A percentile compares a stretch with the other conserved stretches of the same genome.
Evolutionary conservation across 768 basidiomycete species (phyloP).

Genomic region (Crassisporium funariophilum): DNA sequence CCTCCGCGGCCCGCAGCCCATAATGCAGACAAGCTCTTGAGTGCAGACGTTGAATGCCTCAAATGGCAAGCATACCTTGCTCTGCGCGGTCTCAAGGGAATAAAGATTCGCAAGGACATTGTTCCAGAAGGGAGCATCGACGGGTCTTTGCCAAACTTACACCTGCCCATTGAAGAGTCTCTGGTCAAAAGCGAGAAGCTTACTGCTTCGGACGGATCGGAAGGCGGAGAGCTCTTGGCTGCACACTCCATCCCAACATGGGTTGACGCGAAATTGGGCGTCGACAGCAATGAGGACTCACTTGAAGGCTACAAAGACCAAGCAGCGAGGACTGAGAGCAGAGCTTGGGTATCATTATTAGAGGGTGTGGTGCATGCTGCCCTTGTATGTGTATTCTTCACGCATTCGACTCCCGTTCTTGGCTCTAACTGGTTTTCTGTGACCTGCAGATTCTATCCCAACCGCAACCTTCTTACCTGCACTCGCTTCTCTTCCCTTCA

Average conservation of each 20-base stretch:
- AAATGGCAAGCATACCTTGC: constrained; percentile 89
- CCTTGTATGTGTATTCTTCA: constrained; percentile 57
- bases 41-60: constrained; percentile 81
- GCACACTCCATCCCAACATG: constrained; percentile 73
- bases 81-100: constrained; percentile 54
- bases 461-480: constrained; percentile 44
- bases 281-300: constrained; percentile 36
- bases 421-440: constrained; percentile 7
- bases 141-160: constrained; percentile 69
- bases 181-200: constrained; percentile 26
- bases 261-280: constrained; percentile 60
- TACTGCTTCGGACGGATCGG: constrained; percentile 23
- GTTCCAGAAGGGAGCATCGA: constrained; percentile 69
- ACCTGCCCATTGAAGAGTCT: constrained; percentile 43
- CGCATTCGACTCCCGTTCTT: constrained; percentile 4
- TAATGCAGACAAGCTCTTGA: constrained; percentile 44
- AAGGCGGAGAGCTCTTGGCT: constrained; percentile 56
- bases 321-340: constrained; percentile 67
- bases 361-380: constrained; percentile 79
- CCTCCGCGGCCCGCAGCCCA: constrained; percentile 40
- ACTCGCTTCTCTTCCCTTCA: constrained; percentile 42
- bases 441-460: constrained; percentile 49
- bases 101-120: constrained; percentile 70
- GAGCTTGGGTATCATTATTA: constrained; percentile 80
- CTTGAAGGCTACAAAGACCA: constrained; percentile 72